A percentile compares a stretch with the other conserved stretches of the same genome.
phyloP scores from a whole-genome alignment of 371 early-diverging fungal species.

The Furculomyces boomerangus region DNA sequence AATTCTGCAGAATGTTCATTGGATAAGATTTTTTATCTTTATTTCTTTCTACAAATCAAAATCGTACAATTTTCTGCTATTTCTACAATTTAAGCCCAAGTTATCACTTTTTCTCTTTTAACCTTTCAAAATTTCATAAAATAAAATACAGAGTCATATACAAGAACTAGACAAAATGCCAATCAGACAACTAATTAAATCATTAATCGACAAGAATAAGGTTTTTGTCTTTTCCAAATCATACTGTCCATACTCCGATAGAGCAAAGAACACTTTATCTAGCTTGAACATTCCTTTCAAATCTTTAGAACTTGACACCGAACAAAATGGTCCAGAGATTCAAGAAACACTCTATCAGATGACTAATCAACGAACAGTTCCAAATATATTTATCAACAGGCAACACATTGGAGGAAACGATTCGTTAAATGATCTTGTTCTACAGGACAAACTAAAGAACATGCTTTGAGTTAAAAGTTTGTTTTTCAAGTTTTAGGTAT shows the following conservation, averaged over 20 bases:
- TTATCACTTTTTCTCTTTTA: no score
- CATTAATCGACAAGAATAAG: slow-evolving; percentile 20
- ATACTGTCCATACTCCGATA: slow-evolving; percentile 66
- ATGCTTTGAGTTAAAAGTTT: no score
- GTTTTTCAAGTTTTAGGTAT: no score
- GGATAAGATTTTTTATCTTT: no score
- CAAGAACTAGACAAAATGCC: no score
- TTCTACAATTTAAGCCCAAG: no score
- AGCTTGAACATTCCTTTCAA: slow-evolving; percentile 9
- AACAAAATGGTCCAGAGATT: slow-evolving; percentile 52
- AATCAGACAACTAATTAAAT: slow-evolving; percentile 6
- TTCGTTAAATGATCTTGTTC: slow-evolving; percentile 27
- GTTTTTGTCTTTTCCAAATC: slow-evolving; percentile 66
- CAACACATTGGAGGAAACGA: slow-evolving; percentile 76
- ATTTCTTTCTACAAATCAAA: no score
- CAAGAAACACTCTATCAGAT: slow-evolving; percentile 45
- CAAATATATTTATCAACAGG: slow-evolving; percentile 70
- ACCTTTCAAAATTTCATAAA: no score
- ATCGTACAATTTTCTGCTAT: no score
- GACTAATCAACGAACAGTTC: slow-evolving; percentile 74
- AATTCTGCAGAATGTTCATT: no score
- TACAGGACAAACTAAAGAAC: no score
- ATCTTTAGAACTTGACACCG: slow-evolving; percentile 12
- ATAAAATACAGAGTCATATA: no score
- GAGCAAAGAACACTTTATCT: slow-evolving; percentile 33